Percentiles rank a stretch among this genome's conserved stretches.
These are phyloP conservation scores for Karstenula rhodostoma DNA, from an alignment of 2,329 filamentous ascomycete genomes.

Conservation along the genomic window DNA sequence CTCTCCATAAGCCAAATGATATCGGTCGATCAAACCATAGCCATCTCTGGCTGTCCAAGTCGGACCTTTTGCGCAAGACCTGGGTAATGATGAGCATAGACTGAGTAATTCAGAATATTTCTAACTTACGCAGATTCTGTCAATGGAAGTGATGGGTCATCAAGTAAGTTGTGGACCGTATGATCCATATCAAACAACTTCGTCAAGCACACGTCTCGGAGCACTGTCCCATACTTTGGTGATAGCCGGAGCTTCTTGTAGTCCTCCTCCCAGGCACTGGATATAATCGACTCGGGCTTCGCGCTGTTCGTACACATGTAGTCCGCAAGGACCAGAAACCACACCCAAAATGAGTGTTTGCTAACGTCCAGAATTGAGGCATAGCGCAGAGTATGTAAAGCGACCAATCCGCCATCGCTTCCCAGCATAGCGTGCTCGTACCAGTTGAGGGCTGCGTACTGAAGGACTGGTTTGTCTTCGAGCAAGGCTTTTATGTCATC, in stretches of 20 bases:
- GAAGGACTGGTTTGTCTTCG: neutral
- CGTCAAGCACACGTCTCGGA: neutral
- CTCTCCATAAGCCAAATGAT: constrained; percentile 5
- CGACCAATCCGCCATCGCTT: neutral
- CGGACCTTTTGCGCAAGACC: neutral
- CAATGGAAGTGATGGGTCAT: constrained; percentile 1
- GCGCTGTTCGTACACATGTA: neutral
- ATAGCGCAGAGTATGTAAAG: neutral
- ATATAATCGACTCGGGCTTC: neutral
- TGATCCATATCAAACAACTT: constrained; percentile 7
- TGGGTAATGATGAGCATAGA: neutral
- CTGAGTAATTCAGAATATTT: neutral
- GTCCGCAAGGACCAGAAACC: constrained; percentile 8
- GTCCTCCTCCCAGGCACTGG: constrained; percentile 4
- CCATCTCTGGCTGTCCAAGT: constrained; percentile 8
- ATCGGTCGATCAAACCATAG: constrained; percentile 9
- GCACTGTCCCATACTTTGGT: neutral
- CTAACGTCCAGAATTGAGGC: neutral
- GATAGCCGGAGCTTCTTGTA: neutral
- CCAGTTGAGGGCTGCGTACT: constrained; percentile 10
- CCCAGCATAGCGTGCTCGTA: constrained; percentile 8
- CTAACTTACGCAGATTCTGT: neutral
- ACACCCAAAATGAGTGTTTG: constrained; percentile 8
- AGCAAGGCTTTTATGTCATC: neutral
- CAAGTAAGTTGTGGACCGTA: neutral